phyloP scores from a whole-genome alignment of 208 protist genomes.

The Acanthamoeba sp. region DNA sequence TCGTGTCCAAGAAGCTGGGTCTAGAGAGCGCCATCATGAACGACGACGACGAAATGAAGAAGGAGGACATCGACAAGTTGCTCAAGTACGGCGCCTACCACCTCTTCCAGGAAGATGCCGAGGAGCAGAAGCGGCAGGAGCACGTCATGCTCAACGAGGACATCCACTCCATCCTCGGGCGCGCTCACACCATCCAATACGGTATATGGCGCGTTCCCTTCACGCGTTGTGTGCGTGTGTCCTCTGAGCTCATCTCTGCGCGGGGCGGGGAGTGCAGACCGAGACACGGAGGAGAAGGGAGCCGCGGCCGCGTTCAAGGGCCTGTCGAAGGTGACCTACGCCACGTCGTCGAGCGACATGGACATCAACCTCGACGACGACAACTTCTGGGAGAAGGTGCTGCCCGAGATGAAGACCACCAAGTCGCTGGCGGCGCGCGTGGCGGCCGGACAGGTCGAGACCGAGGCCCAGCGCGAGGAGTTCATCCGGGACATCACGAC shows the following conservation, averaged over 20 bases:
- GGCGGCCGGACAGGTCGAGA: neutral
- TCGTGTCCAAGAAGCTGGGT: conserved; percentile 90
- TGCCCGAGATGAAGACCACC: conserved; percentile 69
- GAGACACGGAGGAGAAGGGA: neutral
- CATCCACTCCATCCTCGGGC: conserved; percentile 45
- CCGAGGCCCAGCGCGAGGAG: conserved; percentile 3
- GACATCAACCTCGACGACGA: conserved; percentile 87
- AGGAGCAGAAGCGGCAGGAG: conserved; percentile 38
- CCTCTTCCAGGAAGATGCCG: conserved; percentile 75
- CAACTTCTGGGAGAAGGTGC: conserved; percentile 89
- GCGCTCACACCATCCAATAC: conserved; percentile 34
- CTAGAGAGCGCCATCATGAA: conserved; percentile 88
- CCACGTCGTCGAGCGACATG: conserved; percentile 57
- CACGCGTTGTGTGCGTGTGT: neutral
- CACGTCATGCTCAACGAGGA: conserved; percentile 58
- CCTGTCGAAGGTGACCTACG: conserved; percentile 69
- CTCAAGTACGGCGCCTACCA: neutral
- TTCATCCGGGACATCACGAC: neutral
- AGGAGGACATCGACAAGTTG: conserved; percentile 77
- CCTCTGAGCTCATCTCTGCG: neutral
- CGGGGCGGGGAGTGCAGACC: neutral
- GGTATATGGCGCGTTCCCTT: conserved; percentile 18
- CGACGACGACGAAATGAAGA: conserved; percentile 32
- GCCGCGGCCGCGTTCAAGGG: neutral
- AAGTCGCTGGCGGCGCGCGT: conserved; percentile 7